Conservation (phyloP, 2,329 filamentous ascomycete species). For the Shiraia bambusicola region DNA sequence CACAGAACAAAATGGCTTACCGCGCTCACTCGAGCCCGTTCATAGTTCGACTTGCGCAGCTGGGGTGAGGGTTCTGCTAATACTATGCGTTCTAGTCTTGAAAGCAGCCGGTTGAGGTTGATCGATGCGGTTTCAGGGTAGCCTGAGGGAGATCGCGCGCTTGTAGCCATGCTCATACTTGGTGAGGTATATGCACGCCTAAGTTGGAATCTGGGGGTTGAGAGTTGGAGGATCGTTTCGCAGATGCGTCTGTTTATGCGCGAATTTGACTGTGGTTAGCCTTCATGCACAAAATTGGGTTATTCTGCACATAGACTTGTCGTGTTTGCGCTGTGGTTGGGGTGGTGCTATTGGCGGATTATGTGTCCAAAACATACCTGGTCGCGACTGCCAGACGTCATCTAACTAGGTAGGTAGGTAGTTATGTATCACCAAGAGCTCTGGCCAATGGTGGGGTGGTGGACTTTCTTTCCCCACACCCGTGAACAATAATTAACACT, state of each 20-base stretch:
- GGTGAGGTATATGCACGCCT: not conserved
- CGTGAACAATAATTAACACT: too few relatives aligned
- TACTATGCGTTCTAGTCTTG: slow-evolving; percentile 65
- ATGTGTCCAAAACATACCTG: not conserved
- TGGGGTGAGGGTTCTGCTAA: slow-evolving; percentile 62
- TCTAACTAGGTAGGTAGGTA: too few relatives aligned
- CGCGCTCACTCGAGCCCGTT: slow-evolving; percentile 61
- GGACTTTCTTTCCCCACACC: too few relatives aligned
- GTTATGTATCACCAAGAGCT: not conserved
- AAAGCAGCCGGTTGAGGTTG: slow-evolving; percentile 65
- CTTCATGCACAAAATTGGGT: too few relatives aligned
- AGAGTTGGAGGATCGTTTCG: too few relatives aligned
- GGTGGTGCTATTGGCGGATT: slow-evolving; percentile 1
- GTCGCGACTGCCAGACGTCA: not conserved
- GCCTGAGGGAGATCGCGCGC: slow-evolving; percentile 24
- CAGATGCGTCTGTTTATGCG: not conserved
- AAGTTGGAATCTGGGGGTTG: too few relatives aligned
- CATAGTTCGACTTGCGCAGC: slow-evolving; percentile 64
- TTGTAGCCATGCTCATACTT: slow-evolving; percentile 19
- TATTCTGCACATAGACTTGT: not conserved
- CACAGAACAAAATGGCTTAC: slow-evolving; percentile 43
- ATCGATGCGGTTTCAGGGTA: slow-evolving; percentile 34
- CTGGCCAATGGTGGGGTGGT: too few relatives aligned
- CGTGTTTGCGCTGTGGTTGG: not conserved
- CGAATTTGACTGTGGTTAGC: too few relatives aligned